These are phyloP conservation scores for Silene vulgaris DNA, from an alignment of 179 eudicot genomes.

Conservation along the genomic window DNA sequence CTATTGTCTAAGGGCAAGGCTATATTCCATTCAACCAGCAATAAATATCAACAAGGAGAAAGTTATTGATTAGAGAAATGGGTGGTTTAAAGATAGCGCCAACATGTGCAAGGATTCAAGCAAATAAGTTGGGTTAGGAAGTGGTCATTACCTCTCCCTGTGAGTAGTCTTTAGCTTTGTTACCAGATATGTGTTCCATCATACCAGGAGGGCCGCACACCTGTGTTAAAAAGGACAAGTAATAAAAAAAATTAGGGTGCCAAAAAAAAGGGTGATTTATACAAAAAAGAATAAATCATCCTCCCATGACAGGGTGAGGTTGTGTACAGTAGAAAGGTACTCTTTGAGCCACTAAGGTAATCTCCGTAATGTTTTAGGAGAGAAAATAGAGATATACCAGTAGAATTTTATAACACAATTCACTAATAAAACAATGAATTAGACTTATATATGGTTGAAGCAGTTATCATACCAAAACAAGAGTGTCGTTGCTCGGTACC, in stretches of 20 bases:
- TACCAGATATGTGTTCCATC: conserved; percentile 62
- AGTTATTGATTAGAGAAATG: not conserved
- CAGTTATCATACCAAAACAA: conserved; percentile 56
- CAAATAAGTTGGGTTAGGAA: not conserved
- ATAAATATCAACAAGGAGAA: too few species aligned
- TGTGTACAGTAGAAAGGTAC: not conserved
- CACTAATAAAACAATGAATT: not conserved
- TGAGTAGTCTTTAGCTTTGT: conserved; percentile 48
- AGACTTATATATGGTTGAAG: not conserved
- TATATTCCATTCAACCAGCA: not conserved
- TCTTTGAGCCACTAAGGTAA: not conserved
- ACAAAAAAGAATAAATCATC: not conserved
- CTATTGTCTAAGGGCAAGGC: not conserved
- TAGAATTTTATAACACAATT: not conserved
- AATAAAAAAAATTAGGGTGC: not conserved
- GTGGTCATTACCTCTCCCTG: conserved; percentile 52
- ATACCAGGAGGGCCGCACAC: conserved; percentile 75
- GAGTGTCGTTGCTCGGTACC: conserved; percentile 72
- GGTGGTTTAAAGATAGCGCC: not conserved
- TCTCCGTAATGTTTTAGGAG: not conserved
- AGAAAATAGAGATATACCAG: not conserved
- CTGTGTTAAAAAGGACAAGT: conserved; percentile 22
- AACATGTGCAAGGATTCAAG: not conserved
- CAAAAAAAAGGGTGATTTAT: not conserved
- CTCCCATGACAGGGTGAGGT: not conserved